Evolutionary conservation across 2,329 filamentous ascomycete species (phyloP).

Genomic region (Daldinia eschscholtzii): DNA sequence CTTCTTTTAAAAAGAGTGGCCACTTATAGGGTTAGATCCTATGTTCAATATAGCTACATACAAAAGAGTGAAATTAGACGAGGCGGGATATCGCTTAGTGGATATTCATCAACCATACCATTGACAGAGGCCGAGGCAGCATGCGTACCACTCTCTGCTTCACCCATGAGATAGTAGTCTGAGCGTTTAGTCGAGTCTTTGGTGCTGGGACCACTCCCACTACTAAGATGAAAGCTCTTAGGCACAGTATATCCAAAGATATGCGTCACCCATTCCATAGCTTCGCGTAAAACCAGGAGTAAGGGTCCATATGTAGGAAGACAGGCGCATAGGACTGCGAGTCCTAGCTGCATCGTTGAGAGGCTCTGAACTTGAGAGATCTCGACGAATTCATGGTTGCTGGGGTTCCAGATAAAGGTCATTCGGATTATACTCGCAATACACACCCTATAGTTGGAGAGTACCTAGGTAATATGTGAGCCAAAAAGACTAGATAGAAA

Average conservation of each 20-base stretch:
- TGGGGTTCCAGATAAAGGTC: too few relatives aligned
- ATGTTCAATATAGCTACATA: too few relatives aligned
- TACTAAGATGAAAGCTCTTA: not conserved
- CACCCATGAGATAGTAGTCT: not conserved
- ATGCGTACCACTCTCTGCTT: not conserved
- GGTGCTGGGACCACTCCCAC: not conserved
- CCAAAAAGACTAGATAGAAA: too few relatives aligned
- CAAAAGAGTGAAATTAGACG: too few relatives aligned
- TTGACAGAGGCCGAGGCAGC: not conserved
- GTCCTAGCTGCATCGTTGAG: not conserved
- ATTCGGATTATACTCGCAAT: too few relatives aligned
- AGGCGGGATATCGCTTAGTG: not conserved
- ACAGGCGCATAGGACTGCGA: not conserved
- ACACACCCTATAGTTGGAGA: too few relatives aligned
- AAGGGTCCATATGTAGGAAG: constrained; percentile 17
- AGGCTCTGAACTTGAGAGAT: not conserved
- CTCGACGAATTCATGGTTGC: not conserved
- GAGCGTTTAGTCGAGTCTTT: not conserved
- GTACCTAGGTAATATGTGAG: too few relatives aligned
- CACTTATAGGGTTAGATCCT: too few relatives aligned
- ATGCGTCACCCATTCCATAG: not conserved
- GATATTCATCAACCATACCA: not conserved
- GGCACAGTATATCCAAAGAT: not conserved
- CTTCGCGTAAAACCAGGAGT: not conserved
- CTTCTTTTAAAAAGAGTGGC: too few relatives aligned